phyloP scores from a whole-genome alignment of 148 eudicot species.

The Bassia scoparia region DNA sequence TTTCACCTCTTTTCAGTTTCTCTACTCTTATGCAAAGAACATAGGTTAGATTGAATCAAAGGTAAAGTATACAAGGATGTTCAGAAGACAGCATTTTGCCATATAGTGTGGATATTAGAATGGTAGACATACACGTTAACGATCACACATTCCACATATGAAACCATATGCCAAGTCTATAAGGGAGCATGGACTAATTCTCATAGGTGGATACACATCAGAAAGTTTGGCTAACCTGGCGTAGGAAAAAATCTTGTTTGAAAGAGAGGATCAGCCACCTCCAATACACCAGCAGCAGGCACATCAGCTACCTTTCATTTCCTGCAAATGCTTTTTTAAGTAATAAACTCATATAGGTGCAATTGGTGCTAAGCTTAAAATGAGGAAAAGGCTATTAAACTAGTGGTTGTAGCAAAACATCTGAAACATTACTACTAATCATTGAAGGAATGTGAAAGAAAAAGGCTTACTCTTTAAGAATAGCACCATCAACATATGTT shows the following conservation, averaged over 20 bases:
- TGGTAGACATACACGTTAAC: not conserved
- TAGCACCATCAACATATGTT: constrained; percentile 93
- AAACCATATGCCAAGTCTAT: not conserved
- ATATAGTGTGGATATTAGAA: too few relatives aligned
- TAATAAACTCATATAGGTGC: not conserved
- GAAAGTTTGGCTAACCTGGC: constrained; percentile 58
- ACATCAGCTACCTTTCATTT: constrained; percentile 99
- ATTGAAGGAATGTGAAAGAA: not conserved
- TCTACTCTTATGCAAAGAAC: not conserved
- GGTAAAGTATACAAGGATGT: not conserved
- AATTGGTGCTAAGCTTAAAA: not conserved
- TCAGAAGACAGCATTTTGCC: not conserved
- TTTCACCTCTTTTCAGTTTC: not conserved
- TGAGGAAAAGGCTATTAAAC: not conserved
- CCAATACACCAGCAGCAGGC: constrained; percentile 95
- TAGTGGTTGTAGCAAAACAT: not conserved
- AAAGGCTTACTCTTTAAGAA: constrained; percentile 76
- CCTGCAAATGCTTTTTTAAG: constrained; percentile 47
- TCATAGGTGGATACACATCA: not conserved
- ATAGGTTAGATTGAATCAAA: not conserved
- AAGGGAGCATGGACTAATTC: not conserved
- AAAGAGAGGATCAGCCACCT: constrained; percentile 91
- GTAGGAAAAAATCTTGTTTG: constrained; percentile 84
- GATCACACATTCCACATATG: not conserved
- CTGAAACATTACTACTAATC: not conserved